phyloP scores from a whole-genome alignment of 139 green algal genomes.

The Desmodesmus armatus region DNA sequence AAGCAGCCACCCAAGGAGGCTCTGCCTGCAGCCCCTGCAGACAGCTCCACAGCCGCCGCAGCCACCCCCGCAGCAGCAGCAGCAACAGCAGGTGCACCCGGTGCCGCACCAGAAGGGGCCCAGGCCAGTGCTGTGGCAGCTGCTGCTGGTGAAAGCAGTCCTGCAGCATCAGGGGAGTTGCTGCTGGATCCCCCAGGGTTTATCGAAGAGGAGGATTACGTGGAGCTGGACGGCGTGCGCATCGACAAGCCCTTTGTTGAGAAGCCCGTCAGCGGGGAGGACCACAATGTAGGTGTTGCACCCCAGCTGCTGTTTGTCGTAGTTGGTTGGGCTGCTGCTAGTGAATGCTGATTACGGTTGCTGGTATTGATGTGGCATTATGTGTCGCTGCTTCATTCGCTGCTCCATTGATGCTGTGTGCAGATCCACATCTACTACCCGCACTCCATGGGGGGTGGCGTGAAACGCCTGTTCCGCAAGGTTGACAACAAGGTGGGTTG shows the following conservation, averaged over 20 bases:
- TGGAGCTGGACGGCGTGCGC: constrained; percentile 66
- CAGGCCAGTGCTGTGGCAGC: neutral
- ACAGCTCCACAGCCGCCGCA: neutral
- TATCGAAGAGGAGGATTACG: constrained; percentile 69
- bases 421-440: constrained; percentile 85
- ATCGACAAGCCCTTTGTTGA: constrained; percentile 99
- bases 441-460: constrained; percentile 94
- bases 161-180: neutral
- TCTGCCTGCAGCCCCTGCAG: too few species aligned
- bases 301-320: too few species aligned
- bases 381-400: too few species aligned
- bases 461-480: constrained; percentile 98
- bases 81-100: neutral
- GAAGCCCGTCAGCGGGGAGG: constrained; percentile 94
- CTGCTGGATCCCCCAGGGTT: constrained; percentile 80
- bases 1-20: too few species aligned
- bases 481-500: constrained; percentile 87
- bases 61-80: neutral
- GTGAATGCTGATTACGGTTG: too few species aligned
- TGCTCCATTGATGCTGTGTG: too few species aligned
- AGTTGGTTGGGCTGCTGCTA: constrained; percentile 99
- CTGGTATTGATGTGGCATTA: too few species aligned
- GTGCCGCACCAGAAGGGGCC: neutral
- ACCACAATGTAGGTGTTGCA: too few species aligned
- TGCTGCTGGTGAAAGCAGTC: neutral